Evolutionary conservation across 1,139 yeast genomes (phyloP).

Genomic region (Scheffersomyces cryptocercus): DNA sequence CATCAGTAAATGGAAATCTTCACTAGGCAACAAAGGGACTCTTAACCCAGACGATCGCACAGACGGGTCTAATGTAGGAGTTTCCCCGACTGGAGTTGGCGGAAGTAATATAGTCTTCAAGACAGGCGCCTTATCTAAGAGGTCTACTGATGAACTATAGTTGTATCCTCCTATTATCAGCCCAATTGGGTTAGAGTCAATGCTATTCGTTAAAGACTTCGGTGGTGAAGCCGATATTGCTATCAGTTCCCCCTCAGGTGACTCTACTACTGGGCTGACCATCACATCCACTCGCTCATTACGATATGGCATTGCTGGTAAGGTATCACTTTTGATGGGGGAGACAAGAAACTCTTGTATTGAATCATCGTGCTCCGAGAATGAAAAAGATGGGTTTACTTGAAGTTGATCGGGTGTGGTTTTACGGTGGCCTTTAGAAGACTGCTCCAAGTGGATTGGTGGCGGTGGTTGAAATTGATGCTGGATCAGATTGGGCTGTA

Average conservation of each 20-base stretch:
- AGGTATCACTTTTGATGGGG: conserved; percentile 12
- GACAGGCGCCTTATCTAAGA: conserved; percentile 2
- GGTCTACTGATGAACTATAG: conserved; percentile 26
- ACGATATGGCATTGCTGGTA: conserved; percentile 5
- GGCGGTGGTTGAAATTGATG: too few species aligned
- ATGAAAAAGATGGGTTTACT: conserved; percentile 17
- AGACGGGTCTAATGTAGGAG: too few species aligned
- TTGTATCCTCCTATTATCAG: conserved; percentile 35
- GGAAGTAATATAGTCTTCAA: background rate
- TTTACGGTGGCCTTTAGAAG: too few species aligned
- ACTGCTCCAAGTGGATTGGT: too few species aligned
- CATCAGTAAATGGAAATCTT: too few species aligned
- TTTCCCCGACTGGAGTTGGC: background rate
- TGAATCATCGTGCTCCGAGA: conserved; percentile 29
- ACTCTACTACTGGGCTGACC: conserved; percentile 14
- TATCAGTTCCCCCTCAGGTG: conserved; percentile 7
- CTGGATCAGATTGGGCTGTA: too few species aligned
- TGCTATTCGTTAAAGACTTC: conserved; percentile 8
- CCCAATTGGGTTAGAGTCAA: conserved; percentile 23
- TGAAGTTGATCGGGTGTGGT: too few species aligned
- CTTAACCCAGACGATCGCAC: too few species aligned
- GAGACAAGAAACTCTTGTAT: conserved; percentile 24
- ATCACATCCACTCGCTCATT: background rate
- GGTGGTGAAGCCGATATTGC: conserved; percentile 5
- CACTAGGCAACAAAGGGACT: too few species aligned